Evolutionary conservation across 73 alveolate genomes (phyloP).

Genomic region (Paramecium sexaurelia): DNA sequence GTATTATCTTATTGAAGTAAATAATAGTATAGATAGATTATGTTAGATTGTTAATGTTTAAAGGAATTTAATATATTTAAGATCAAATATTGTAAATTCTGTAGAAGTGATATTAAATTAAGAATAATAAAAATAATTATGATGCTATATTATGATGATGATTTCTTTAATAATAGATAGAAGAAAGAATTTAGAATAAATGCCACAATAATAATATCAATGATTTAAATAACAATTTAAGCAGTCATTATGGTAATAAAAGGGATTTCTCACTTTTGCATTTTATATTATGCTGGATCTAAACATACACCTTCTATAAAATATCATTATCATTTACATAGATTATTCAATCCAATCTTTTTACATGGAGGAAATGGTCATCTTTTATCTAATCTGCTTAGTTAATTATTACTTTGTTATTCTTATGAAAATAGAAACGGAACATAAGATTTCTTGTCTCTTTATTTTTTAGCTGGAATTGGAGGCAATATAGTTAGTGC

Average conservation of each 20-base stretch:
- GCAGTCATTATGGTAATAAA: constrained; percentile 25
- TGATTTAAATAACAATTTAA: not conserved
- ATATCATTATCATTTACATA: not conserved
- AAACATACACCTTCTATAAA: constrained; percentile 33
- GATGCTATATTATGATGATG: not conserved
- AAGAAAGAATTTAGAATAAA: not conserved
- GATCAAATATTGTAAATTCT: too few species aligned
- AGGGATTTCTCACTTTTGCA: constrained; percentile 1
- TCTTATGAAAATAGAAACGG: constrained; percentile 1
- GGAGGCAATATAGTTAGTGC: constrained; percentile 41
- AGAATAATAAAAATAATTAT: not conserved
- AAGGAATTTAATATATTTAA: too few species aligned
- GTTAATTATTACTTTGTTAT: not conserved
- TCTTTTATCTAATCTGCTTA: not conserved
- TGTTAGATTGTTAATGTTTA: too few species aligned
- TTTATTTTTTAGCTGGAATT: not conserved
- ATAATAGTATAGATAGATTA: too few species aligned
- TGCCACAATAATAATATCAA: not conserved
- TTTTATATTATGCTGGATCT: constrained; percentile 12
- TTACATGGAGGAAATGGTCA: constrained; percentile 30
- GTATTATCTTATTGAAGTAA: too few species aligned
- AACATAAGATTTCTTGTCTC: not conserved
- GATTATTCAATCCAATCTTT: constrained; percentile 52
- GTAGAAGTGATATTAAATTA: too few species aligned
- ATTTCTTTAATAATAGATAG: not conserved